phyloP scores from a whole-genome alignment of 2,329 filamentous ascomycete genomes.

The Nemania abortiva region DNA sequence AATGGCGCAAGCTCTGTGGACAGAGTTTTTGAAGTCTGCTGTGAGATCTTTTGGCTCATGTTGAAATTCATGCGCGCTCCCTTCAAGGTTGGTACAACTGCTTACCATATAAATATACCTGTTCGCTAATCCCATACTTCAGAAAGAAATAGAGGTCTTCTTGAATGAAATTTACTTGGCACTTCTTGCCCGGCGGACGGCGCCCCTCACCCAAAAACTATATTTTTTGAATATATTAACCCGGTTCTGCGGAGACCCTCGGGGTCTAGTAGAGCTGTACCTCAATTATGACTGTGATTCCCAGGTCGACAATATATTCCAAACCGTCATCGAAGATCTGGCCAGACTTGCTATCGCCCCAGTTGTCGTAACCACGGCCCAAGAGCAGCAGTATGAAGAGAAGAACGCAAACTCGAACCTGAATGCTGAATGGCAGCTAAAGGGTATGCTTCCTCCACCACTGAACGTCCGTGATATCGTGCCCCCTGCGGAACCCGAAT shows the following conservation, averaged over 20 bases:
- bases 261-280: slow-evolving; percentile 93
- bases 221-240: slow-evolving; percentile 90
- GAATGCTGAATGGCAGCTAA: slow-evolving; percentile 84
- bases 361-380: slow-evolving; percentile 77
- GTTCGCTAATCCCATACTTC: slow-evolving; percentile 47
- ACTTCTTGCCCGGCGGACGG: slow-evolving; percentile 87
- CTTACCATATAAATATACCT: slow-evolving; percentile 36
- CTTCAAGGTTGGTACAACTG: slow-evolving; percentile 78
- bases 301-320: slow-evolving; percentile 96
- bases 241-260: slow-evolving; percentile 84
- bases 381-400: slow-evolving; percentile 91
- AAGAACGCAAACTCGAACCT: slow-evolving; percentile 72
- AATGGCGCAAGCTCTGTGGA: slow-evolving; percentile 96
- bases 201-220: slow-evolving; percentile 90
- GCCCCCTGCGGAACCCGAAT: slow-evolving; percentile 69
- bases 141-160: slow-evolving; percentile 98
- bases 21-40: slow-evolving; percentile 92
- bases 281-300: slow-evolving; percentile 98
- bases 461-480: slow-evolving; percentile 83
- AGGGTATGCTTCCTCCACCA: slow-evolving; percentile 86
- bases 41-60: slow-evolving; percentile 98
- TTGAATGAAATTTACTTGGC: slow-evolving; percentile 97
- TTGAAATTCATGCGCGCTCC: slow-evolving; percentile 91
- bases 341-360: slow-evolving; percentile 87
- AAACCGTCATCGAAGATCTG: slow-evolving; percentile 92